Base-by-base conservation (phyloP, 2,329 filamentous ascomycete species). In the Allantophomopsis lycopodina region DNA sequence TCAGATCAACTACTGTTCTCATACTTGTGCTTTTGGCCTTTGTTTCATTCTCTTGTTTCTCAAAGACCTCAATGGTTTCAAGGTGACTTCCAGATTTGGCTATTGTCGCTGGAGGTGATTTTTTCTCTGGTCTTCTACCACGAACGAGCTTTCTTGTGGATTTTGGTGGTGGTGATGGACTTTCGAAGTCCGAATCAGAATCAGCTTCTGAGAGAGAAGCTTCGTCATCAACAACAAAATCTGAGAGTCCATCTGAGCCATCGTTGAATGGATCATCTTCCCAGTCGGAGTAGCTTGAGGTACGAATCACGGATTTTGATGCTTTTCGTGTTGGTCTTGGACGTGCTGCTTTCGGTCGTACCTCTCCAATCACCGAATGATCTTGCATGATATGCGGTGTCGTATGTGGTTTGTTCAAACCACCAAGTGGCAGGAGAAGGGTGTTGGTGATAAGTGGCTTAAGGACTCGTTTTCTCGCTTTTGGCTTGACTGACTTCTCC, bases 191-290 rank as follows among this genome's bases (percentile, higher is more conserved):
- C 7, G 46, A 30, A 1, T 46, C 38, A 3, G 48, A 50, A 32
- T 45, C 46, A 5, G 51, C 47, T 31, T 53, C 46, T 2, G 49
- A 46, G 7, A 48, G 35, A 31, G 44, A 41, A 6, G 44, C 42
- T 36, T 46, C 49, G 32, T 54, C 51, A 34, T 49, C 44, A 5
- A 55, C 52, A 30, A 56, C 50, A 32, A 56, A 56, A 42, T 53
- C 52, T 1, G 53, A 55, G 2, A 56, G 11, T 10, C 40, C 46
- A 33, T 48, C 48, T 3, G 40, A 12, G 14, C 37, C 39, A 37
- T 41, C 28, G 15, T 38, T 34, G 18, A 12, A 16, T 15, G 16
- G 8, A 14, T 42, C 30, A 7, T 32, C 36, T 15, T 35, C 5
- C 20, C 23, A 28, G 23, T 28, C 8, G 7, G 23, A 28, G 7